These are phyloP conservation scores for Coniochaeta sp. DNA, from an alignment of 2,329 filamentous ascomycete genomes.

Conservation along the genomic window DNA sequence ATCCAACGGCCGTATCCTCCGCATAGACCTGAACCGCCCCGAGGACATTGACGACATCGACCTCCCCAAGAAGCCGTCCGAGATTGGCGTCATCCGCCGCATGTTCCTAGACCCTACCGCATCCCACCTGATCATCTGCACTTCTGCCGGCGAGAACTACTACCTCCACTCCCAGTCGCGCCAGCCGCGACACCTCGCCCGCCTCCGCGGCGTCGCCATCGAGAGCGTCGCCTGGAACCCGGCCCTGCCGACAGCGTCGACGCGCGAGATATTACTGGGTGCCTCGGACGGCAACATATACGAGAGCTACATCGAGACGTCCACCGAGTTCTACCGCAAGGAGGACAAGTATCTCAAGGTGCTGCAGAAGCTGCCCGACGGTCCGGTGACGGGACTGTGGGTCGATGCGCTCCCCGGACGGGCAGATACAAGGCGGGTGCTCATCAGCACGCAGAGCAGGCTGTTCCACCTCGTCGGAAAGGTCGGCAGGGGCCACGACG, in stretches of 20 bases:
- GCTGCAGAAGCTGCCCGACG: constrained; percentile 76
- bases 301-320: constrained; percentile 90
- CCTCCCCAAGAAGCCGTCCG: constrained; percentile 84
- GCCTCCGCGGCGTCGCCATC: constrained; percentile 78
- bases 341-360: constrained; percentile 88
- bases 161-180: constrained; percentile 95
- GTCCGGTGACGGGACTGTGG: constrained; percentile 79
- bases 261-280: constrained; percentile 86
- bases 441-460: constrained; percentile 72
- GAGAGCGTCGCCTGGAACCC: constrained; percentile 95
- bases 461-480: constrained; percentile 78
- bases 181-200: constrained; percentile 72
- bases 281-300: constrained; percentile 92
- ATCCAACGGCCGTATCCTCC: constrained; percentile 83
- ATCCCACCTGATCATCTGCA: constrained; percentile 87
- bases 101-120: constrained; percentile 98
- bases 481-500: constrained; percentile 67
- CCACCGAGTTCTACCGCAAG: constrained; percentile 88
- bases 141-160: constrained; percentile 89
- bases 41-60: constrained; percentile 98
- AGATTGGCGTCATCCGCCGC: constrained; percentile 85
- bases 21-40: constrained; percentile 88
- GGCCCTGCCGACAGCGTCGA: constrained; percentile 84
- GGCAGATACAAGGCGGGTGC: constrained; percentile 65
- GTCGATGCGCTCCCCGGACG: constrained; percentile 63